Evolutionary conservation across 176 grass and related monocot species (phyloP).

Genomic region (Metroxylon sagu): DNA sequence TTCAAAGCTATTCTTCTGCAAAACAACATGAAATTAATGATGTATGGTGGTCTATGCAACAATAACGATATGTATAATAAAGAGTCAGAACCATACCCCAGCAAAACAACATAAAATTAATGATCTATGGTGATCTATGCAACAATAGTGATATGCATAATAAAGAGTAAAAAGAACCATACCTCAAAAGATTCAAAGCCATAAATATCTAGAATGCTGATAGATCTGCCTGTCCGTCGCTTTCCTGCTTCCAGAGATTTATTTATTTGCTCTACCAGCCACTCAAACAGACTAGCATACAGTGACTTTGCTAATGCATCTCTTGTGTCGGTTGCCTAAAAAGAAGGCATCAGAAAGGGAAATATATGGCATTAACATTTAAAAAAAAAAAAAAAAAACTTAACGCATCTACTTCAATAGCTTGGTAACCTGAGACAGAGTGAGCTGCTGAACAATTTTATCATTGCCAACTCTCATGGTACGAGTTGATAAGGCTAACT

Average conservation of each 20-base stretch:
- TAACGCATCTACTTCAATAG: constrained; percentile 18
- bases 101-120: constrained; percentile 20
- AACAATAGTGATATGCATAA: constrained; percentile 15
- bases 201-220: constrained; percentile 97
- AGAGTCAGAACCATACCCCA: neutral
- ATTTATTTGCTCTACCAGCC: constrained; percentile 96
- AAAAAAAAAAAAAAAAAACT: constrained; percentile 8
- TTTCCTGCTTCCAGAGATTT: constrained; percentile 80
- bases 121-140: constrained; percentile 16
- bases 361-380: neutral
- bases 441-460: constrained; percentile 96
- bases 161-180: constrained; percentile 17
- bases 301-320: constrained; percentile 94
- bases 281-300: constrained; percentile 94
- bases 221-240: constrained; percentile 79
- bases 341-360: constrained; percentile 24
- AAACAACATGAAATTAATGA: constrained; percentile 13
- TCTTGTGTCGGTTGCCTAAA: constrained; percentile 85
- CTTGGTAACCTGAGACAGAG: constrained; percentile 72
- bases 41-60: constrained; percentile 14
- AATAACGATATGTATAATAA: constrained; percentile 15
- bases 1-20: constrained; percentile 93
- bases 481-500: constrained; percentile 68
- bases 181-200: constrained; percentile 97
- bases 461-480: constrained; percentile 96